Evolutionary conservation across 2,329 filamentous ascomycete genomes (phyloP).

Genomic region (Pestalotiopsis sp.): DNA sequence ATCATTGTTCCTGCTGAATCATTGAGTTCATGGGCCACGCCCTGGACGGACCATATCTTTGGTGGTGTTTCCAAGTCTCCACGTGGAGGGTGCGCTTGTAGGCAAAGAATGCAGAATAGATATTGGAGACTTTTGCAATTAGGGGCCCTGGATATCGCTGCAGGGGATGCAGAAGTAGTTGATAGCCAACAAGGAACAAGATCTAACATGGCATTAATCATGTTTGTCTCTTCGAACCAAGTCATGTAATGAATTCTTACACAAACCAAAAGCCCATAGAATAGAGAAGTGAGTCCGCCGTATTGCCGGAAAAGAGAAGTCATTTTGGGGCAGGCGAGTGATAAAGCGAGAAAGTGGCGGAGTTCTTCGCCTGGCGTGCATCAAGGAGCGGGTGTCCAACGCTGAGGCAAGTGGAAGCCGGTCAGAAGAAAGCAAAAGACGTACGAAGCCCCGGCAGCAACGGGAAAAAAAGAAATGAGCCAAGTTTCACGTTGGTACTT

Average conservation of each 20-base stretch:
- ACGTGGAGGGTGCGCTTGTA: neutral
- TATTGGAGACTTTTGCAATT: conserved; percentile 1
- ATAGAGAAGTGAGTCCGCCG: neutral
- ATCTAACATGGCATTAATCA: neutral
- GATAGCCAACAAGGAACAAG: neutral
- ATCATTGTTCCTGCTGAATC: neutral
- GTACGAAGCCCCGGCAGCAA: too few relatives aligned
- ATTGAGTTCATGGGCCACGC: neutral
- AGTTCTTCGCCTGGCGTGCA: neutral
- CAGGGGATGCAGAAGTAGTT: conserved; percentile 3
- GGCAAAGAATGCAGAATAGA: neutral
- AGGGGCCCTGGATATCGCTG: conserved; percentile 6
- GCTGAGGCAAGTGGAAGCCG: too few relatives aligned
- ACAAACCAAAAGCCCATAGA: neutral
- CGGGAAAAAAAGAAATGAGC: too few relatives aligned
- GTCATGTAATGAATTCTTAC: neutral
- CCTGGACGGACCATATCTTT: conserved; percentile 10
- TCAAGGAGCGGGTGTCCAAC: neutral
- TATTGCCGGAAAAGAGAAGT: neutral
- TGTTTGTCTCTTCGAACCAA: rapidly evolving
- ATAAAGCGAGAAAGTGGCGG: neutral
- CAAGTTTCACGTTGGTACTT: too few relatives aligned
- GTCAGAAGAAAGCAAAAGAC: too few relatives aligned
- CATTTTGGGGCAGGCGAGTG: neutral
- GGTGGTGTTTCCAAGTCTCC: neutral